Evolutionary conservation across 2,329 filamentous ascomycete species (phyloP), one percentile per base, ranked within the genome.

Genomic region (Aspergillus sojae): DNA sequence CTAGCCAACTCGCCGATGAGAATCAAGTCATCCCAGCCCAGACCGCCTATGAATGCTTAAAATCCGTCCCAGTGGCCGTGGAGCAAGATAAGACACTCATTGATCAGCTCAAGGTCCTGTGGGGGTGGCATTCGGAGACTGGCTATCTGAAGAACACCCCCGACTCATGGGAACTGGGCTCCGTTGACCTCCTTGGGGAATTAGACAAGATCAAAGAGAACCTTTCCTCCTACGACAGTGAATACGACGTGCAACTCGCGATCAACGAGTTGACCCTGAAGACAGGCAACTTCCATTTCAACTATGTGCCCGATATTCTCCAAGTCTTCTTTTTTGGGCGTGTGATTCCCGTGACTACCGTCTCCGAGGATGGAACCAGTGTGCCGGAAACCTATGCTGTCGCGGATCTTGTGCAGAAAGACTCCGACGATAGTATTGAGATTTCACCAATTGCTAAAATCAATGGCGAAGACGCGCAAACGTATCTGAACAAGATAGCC

Each of bases 391-490:
- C 46, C 11, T 64, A 59, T 34, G 63, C 62, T 60, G 41, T 48
- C 68, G 65, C 36, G 19, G 70, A 72, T 39, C 30, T 72, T 14
- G 34, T 61, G 5, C 23, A 19, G 12, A 48, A 43, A 5, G 61
- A 70, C n/a, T 34, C 55, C 3, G 60, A 62, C 28, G 52, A 66
- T 68, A 48, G 50, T 16, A 50, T 45, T 5, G 12, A 56, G 2
- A 62, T 65, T 11, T 75, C 75, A 10, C 64, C 75, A 3, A 70
- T 78, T 26, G 67, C 64, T 11, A 69, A 67, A 9, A 74, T 77
- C 50, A 68, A 78, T 52, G 73, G 71, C 52, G n/a, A 71, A 39
- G 71, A 75, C 62, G 71, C 70, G 2, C 57, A 71, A 14, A 48
- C 67, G 34, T 75, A 70, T 59, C 70, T 77, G 10, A 59, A 66